Conservation (phyloP, 169 alveolate genomes). For the Babesia bovis region DNA sequence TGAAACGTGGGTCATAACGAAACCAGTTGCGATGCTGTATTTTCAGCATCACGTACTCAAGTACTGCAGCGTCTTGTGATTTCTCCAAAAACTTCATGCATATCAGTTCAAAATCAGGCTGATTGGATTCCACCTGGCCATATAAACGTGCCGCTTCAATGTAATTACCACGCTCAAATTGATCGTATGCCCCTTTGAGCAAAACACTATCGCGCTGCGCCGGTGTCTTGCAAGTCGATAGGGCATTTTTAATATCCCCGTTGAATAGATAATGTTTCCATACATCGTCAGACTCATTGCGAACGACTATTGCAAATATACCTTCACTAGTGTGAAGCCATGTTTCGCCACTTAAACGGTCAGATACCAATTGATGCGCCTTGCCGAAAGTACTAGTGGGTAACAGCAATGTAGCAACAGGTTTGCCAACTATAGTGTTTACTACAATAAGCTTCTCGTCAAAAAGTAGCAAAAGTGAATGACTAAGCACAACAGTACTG, state of each 20-base stretch:
- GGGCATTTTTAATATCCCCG: constrained; percentile 61
- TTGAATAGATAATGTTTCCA: constrained; percentile 61
- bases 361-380: constrained; percentile 38
- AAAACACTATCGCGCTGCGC: constrained; percentile 54
- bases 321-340: constrained; percentile 48
- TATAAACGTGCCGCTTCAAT: constrained; percentile 55
- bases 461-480: constrained; percentile 51
- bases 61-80: constrained; percentile 45
- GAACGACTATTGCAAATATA: constrained; percentile 36
- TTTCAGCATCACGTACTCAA: constrained; percentile 48
- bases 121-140: constrained; percentile 48
- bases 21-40: constrained; percentile 40
- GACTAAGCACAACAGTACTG: constrained; percentile 36
- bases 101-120: constrained; percentile 54
- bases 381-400: constrained; percentile 62
- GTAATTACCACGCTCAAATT: constrained; percentile 54
- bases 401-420: constrained; percentile 41
- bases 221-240: constrained; percentile 49
- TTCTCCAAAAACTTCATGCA: constrained; percentile 49
- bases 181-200: constrained; percentile 51
- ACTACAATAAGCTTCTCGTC: constrained; percentile 54
- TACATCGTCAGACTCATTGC: constrained; percentile 56
- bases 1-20: constrained; percentile 53
- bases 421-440: constrained; percentile 58
- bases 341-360: constrained; percentile 43